A percentile compares a stretch with the other conserved stretches of the same genome.
Conservation (phyloP, 495 filamentous ascomycete genomes). For the Cairneyella variabilis region DNA sequence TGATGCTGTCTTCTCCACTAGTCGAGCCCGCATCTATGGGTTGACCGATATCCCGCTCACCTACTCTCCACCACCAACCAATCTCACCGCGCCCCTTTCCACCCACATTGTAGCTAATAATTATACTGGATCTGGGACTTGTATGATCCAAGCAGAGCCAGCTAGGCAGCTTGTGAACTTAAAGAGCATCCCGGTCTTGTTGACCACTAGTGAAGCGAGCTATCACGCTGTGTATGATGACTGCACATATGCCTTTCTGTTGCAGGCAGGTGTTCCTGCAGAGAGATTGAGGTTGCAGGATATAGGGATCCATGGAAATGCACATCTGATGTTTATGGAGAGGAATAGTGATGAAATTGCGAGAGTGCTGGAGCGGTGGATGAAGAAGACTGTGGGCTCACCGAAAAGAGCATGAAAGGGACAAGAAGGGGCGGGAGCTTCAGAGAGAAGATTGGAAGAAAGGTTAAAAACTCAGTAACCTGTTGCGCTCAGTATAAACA, state of each 20-base stretch:
- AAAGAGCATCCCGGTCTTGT: conserved; percentile 37
- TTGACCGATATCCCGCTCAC: conserved; percentile 46
- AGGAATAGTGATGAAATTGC: conserved; percentile 54
- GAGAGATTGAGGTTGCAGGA: conserved; percentile 43
- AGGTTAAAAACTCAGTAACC: no score
- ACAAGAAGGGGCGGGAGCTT: no score
- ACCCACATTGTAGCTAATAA: conserved; percentile 23
- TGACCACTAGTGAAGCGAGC: conserved; percentile 50
- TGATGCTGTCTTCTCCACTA: conserved; percentile 6
- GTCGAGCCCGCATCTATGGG: conserved; percentile 33
- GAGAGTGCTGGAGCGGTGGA: conserved; percentile 37
- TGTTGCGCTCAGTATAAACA: no score
- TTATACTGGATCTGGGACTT: conserved; percentile 29
- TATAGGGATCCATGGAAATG: conserved; percentile 49
- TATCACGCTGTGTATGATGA: conserved; percentile 56
- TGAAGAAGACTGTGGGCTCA: conserved; percentile 23
- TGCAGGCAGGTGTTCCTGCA: conserved; percentile 49
- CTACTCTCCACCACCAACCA: conserved; percentile 37
- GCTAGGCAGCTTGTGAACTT: conserved; percentile 48
- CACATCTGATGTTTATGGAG: conserved; percentile 57
- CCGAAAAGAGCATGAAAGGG: no score
- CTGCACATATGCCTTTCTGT: conserved; percentile 48
- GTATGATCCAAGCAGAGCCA: conserved; percentile 43
- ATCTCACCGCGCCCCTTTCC: conserved; percentile 3
- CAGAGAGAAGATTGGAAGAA: no score